Base-by-base conservation (phyloP, 73 alveolate species). In the Paraurostyla sp. region DNA sequence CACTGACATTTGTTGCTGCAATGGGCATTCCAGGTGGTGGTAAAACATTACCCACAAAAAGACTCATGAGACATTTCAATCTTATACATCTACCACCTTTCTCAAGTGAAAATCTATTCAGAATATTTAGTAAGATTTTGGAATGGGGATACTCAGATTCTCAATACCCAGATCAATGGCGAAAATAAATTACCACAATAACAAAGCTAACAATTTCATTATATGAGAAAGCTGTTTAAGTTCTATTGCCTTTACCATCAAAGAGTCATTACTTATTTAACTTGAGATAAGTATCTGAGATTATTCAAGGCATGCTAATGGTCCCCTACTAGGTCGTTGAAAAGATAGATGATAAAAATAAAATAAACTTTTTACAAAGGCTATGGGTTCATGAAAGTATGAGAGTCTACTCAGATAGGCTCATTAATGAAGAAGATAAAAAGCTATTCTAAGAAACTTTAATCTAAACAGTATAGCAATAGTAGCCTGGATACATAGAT, bases 1-100 rank as follows among this genome's bases (percentile, higher is more conserved):
- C 97, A 88, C 84, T 96, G 9, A 85, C 89, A 0, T 88, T 95
- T 45, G 65, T 97, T 38, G 98, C 98, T n/a, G 98, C 98, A 40
- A 97, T 97, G 99, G 99, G 99, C 45, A 96, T 94, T 23, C 99
- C 99, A 22, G 99, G 99, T 13, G 99, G 99, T 30, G 99, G 99
- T 32, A 90, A 98, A 89, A 95, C 92, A 45, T 76, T 83, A 68
- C 91, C 95, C 32, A 92, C 99, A 43, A 93, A 96, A 73, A 91
- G 99, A 82, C 88, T 97, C 80, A 89, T 90, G 71, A 91, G 99
- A 73, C 98, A 97, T 69, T 96, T 95, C 87, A 92, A 94, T 83
- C 81, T 95, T 80, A 91, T 97, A 7, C 87, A 97, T 57, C 89
- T 96, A 54, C 92, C 94, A 42, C 97, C 92, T 56, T 93, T 95